Base-by-base conservation (phyloP, 2,329 filamentous ascomycete genomes). In the Aspergillus sp. region DNA sequence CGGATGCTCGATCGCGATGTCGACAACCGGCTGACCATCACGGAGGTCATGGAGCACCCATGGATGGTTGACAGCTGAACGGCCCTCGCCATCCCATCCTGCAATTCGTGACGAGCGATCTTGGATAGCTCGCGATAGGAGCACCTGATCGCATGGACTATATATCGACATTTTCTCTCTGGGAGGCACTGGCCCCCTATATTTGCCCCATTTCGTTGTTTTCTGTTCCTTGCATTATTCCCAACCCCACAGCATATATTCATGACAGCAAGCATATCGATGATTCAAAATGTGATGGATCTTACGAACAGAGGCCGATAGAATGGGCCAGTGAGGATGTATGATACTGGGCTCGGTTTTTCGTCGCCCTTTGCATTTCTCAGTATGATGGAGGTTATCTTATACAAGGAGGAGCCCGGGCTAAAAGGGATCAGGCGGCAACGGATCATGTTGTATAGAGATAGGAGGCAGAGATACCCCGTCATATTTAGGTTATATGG, bases 1-100 rank as follows among this genome's bases (percentile, higher is more conserved):
- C 81, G 86, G 67, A 97, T 99, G 94, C 84, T 99, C 23, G 86
- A 97, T 70, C 86, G 94, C 36, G 88, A 97, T 68, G 89, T 97
- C 9, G 84, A 88, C 60, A 81, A 88, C 65, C 81, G 94, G 52
- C 86, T 91, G 62, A 88, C 87, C n/a, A 97, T 97, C 63, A 86
- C 88, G 54, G 86, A 92, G 69, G 92, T 99, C 16, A 76, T 96
- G 52, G 84, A 89, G 50, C 93, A 97, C 73, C 85, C 88, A n/a
- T 99, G 94, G 94, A 72, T 78, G 69, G 57, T 52, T 9, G 64
- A 63, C 49, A 58, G 53, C 29, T 68, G 50, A 65, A n/a, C 20
- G 4, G 20, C 25, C 25, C 32, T 19, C 2, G 19, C 14, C 45
- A 5, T 19, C 34, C 34, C 34, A n/a, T 17, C 34, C 14, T 11